phyloP scores from a whole-genome alignment of 2,329 filamentous ascomycete species.

The Aspergillus ochraceus region DNA sequence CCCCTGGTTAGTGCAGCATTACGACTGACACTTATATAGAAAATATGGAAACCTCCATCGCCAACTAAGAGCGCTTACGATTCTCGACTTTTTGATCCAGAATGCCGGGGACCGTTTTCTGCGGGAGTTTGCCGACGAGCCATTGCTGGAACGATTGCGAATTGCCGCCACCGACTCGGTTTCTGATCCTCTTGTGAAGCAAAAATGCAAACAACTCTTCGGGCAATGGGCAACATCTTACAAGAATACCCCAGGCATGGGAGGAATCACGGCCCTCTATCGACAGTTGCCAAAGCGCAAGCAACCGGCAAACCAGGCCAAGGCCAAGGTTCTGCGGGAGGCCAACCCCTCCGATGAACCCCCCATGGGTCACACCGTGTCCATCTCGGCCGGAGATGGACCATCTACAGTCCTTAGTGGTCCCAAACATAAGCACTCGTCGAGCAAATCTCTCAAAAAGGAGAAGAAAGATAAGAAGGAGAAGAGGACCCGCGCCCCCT shows the following conservation, averaged over 20 bases:
- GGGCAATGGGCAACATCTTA: conserved; percentile 82
- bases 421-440: conserved; percentile 39
- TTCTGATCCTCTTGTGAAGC: conserved; percentile 80
- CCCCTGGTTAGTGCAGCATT: background rate
- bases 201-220: conserved; percentile 86
- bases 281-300: conserved; percentile 67
- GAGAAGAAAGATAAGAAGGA: conserved; percentile 48
- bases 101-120: conserved; percentile 90
- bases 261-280: conserved; percentile 77
- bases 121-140: conserved; percentile 83
- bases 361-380: conserved; percentile 41
- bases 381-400: conserved; percentile 39
- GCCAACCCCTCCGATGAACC: conserved; percentile 56
- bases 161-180: conserved; percentile 82
- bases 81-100: conserved; percentile 90
- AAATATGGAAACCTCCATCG: conserved; percentile 96
- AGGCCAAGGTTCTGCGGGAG: conserved; percentile 80
- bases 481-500: conserved; percentile 57
- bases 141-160: conserved; percentile 84
- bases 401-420: conserved; percentile 38
- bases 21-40: conserved; percentile 37
- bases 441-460: conserved; percentile 45
- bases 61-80: conserved; percentile 81
- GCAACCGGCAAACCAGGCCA: conserved; percentile 71
- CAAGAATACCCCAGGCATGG: conserved; percentile 75